Percentiles rank a stretch among this genome's conserved stretches.
Evolutionary conservation across 1,139 yeast species (phyloP).

Genomic region (Debaryomycetaceae sp.): DNA sequence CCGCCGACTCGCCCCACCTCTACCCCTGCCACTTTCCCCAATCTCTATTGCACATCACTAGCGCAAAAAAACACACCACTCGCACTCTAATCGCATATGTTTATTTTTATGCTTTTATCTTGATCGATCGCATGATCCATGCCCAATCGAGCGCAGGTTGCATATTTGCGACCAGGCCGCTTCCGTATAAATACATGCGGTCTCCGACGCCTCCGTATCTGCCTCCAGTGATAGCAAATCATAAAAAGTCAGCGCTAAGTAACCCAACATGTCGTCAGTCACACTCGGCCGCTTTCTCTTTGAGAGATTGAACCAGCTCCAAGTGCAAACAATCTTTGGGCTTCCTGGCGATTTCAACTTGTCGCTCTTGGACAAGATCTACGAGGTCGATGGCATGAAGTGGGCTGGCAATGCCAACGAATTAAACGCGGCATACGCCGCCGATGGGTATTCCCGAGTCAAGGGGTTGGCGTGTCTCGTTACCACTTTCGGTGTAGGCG

Average conservation of each 20-base stretch:
- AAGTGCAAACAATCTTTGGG: constrained; percentile 66
- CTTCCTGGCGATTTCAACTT: constrained; percentile 81
- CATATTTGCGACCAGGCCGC: no score
- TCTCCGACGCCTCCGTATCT: not conserved
- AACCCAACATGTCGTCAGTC: constrained; percentile 19
- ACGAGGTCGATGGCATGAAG: constrained; percentile 53
- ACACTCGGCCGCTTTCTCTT: constrained; percentile 60
- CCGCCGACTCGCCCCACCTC: no score
- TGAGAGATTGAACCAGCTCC: constrained; percentile 57
- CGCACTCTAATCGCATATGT: no score
- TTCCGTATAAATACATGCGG: not conserved
- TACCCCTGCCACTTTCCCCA: no score
- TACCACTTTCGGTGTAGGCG: constrained; percentile 71
- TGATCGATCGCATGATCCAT: no score
- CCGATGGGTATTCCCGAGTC: constrained; percentile 67
- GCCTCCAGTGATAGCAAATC: not conserved
- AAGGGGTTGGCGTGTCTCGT: constrained; percentile 52
- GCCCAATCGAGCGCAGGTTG: no score
- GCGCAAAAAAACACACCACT: no score
- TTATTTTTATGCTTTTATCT: no score
- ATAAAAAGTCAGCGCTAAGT: not conserved
- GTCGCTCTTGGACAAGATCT: constrained; percentile 59
- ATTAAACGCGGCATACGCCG: constrained; percentile 67
- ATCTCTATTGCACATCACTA: no score
- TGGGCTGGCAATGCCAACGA: constrained; percentile 77